Evolutionary conservation across 129 eudicot genomes (phyloP).

Genomic region (Saussurea involucrata): DNA sequence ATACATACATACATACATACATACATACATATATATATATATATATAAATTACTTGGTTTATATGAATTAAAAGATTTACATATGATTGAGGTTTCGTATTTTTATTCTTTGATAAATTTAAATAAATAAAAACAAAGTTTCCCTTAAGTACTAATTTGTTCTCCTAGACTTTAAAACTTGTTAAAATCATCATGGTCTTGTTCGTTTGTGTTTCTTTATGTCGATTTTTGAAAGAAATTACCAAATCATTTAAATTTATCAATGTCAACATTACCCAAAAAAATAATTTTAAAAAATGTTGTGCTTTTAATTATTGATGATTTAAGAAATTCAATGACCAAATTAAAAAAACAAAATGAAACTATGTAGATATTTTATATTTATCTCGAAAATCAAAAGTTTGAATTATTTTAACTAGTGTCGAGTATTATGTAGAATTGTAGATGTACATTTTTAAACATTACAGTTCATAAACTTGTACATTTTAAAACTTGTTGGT

Average conservation of each 20-base stretch:
- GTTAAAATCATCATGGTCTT: background rate
- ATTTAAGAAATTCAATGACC: background rate
- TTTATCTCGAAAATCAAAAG: no score
- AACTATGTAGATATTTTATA: background rate
- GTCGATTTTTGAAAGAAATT: background rate
- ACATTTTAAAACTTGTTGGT: background rate
- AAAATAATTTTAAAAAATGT: no score
- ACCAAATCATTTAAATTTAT: background rate
- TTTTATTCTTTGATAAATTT: no score
- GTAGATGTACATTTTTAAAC: background rate
- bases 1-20: no score
- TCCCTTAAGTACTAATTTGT: no score
- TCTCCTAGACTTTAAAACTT: background rate
- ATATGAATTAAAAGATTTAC: background rate
- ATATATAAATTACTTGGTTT: background rate
- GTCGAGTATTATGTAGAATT: background rate
- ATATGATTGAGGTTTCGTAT: no score
- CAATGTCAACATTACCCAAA: background rate
- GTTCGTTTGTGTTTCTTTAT: no score
- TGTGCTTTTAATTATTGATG: background rate
- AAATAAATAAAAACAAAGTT: no score
- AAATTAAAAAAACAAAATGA: no score
- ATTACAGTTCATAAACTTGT: background rate
- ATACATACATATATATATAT: background rate
- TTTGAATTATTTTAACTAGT: background rate